A percentile compares a stretch with the other conserved stretches of the same genome.
phyloP scores from a whole-genome alignment of 75 land plant species.

The Picea sitchensis region DNA sequence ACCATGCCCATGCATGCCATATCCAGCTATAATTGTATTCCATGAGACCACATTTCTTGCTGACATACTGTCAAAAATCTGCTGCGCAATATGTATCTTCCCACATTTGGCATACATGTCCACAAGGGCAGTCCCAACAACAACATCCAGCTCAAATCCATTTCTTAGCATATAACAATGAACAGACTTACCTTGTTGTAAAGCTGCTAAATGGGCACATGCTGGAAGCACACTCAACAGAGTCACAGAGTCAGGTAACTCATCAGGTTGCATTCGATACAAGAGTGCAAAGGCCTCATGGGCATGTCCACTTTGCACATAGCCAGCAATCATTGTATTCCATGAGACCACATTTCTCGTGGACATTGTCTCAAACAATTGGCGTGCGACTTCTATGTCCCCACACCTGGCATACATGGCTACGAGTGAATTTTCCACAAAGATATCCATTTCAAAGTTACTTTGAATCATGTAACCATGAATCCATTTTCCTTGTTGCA shows the following conservation, averaged over 20 bases:
- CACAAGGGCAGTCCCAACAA: constrained; percentile 47
- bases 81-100: constrained; percentile 17
- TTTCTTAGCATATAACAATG: constrained; percentile 36
- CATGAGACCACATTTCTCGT: constrained; percentile 48
- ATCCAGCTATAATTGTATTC: constrained; percentile 54
- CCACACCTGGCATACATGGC: neutral
- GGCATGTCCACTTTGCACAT: constrained; percentile 22
- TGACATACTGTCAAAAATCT: constrained; percentile 23
- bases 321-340: constrained; percentile 39
- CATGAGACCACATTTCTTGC: constrained; percentile 44
- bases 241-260: constrained; percentile 42
- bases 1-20: constrained; percentile 21
- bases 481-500: constrained; percentile 13
- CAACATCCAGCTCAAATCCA: constrained; percentile 46
- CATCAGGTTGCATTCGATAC: constrained; percentile 26
- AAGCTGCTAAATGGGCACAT: constrained; percentile 20
- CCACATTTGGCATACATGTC: constrained; percentile 47
- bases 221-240: constrained; percentile 53
- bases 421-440: too few species aligned
- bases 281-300: constrained; percentile 35
- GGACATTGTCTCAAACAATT: constrained; percentile 41
- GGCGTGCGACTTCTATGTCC: constrained; percentile 19
- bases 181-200: constrained; percentile 22
- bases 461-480: constrained; percentile 1
- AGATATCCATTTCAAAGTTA: too few species aligned